Evolutionary conservation across 306 rosid species (phyloP).

Genomic region (Rubus parviflorus): DNA sequence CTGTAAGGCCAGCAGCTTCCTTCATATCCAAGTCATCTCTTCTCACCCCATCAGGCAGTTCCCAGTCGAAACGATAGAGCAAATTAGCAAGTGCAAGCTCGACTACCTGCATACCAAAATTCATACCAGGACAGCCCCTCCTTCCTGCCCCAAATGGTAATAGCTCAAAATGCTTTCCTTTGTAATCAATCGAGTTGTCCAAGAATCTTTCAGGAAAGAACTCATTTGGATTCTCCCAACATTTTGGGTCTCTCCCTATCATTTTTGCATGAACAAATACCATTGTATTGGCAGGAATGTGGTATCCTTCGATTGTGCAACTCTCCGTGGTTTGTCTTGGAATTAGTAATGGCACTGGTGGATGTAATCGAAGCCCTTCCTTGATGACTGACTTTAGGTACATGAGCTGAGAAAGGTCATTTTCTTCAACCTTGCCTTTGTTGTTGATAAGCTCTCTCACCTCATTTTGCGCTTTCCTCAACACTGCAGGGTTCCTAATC

Average conservation of each 20-base stretch:
- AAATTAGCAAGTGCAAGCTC: slow-evolving; percentile 32
- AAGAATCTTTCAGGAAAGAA: slow-evolving; percentile 23
- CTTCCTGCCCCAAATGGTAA: slow-evolving; percentile 30
- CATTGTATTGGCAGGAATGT: slow-evolving; percentile 11
- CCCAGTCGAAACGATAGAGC: slow-evolving; percentile 26
- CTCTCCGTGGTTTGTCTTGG: slow-evolving; percentile 13
- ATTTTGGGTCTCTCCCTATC: slow-evolving; percentile 6
- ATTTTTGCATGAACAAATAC: slow-evolving; percentile 15
- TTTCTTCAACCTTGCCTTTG: slow-evolving; percentile 9
- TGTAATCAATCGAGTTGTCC: slow-evolving; percentile 15
- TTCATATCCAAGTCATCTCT: slow-evolving; percentile 22
- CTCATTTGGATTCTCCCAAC: slow-evolving; percentile 20
- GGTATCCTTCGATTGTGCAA: slow-evolving; percentile 5
- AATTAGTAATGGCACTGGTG: slow-evolving; percentile 5
- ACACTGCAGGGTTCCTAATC: slow-evolving; percentile 21
- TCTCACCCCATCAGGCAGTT: slow-evolving; percentile 21
- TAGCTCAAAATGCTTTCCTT: slow-evolving; percentile 14
- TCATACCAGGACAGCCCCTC: slow-evolving; percentile 24
- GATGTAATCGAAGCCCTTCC: slow-evolving; percentile 23
- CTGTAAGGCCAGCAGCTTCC: neutral
- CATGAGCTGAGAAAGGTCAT: slow-evolving; percentile 8
- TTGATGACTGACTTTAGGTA: slow-evolving; percentile 21
- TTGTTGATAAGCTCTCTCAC: slow-evolving; percentile 16
- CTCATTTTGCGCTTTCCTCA: slow-evolving; percentile 22
- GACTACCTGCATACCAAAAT: neutral